These are phyloP conservation scores for Xylaria nigripes DNA, from an alignment of 495 filamentous ascomycete genomes.

Conservation along the genomic window DNA sequence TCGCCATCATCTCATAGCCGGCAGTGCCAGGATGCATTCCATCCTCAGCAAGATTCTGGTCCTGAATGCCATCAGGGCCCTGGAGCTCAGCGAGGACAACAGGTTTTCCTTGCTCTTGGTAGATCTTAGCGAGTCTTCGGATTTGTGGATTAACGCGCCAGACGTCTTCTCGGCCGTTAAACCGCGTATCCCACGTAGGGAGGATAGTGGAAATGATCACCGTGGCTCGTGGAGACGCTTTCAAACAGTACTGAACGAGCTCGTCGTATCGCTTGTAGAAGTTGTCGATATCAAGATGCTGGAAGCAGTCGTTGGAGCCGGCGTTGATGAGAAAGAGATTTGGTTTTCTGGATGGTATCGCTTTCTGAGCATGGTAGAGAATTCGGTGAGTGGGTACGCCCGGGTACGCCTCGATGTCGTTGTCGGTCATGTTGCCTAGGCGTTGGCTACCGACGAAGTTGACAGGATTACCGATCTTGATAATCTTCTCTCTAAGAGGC, in stretches of 20 bases:
- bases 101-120: conserved; percentile 21
- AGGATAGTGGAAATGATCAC: conserved; percentile 27
- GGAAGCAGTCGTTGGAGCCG: conserved; percentile 33
- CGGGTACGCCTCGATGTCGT: conserved; percentile 32
- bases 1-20: conserved; percentile 32
- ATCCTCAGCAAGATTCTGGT: conserved; percentile 24
- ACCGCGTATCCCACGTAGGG: conserved; percentile 26
- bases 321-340: conserved; percentile 31
- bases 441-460: conserved; percentile 30
- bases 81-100: conserved; percentile 29
- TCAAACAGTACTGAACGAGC: conserved; percentile 24
- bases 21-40: conserved; percentile 30
- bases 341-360: conserved; percentile 23
- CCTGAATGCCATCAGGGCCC: conserved; percentile 25
- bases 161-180: conserved; percentile 26
- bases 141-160: conserved; percentile 28
- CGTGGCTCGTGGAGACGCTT: conserved; percentile 26
- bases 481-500: conserved; percentile 22
- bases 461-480: conserved; percentile 22
- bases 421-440: conserved; percentile 30
- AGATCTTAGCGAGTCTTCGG: conserved; percentile 27
- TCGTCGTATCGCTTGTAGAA: conserved; percentile 28
- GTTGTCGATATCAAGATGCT: conserved; percentile 26
- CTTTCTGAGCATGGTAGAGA: conserved; percentile 21
- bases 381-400: conserved; percentile 28